A percentile compares a stretch with the other conserved stretches of the same genome.
phyloP scores from a whole-genome alignment of 2,329 filamentous ascomycete genomes.

The Aspergillus ustus region DNA sequence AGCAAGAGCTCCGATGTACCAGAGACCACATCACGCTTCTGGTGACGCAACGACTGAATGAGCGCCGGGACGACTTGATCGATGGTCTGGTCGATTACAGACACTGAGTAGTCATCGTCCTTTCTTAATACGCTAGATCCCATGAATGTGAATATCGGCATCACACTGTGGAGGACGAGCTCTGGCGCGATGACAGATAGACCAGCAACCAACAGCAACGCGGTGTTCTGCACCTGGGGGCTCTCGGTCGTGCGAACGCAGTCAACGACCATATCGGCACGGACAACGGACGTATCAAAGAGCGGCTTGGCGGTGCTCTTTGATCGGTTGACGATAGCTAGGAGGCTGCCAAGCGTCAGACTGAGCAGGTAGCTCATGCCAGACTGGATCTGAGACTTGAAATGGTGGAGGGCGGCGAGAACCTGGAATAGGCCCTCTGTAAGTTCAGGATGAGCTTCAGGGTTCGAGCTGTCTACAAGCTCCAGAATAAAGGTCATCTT shows the following conservation, averaged over 20 bases:
- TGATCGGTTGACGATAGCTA: constrained; percentile 80
- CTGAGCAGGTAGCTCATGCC: constrained; percentile 91
- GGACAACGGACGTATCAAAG: constrained; percentile 78
- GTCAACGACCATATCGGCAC: constrained; percentile 89
- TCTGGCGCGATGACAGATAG: constrained; percentile 88
- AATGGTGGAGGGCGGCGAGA: constrained; percentile 84
- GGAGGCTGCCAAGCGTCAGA: constrained; percentile 77
- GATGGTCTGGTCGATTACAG: constrained; percentile 93
- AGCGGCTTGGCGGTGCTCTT: constrained; percentile 54
- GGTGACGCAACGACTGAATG: constrained; percentile 79
- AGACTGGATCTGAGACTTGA: constrained; percentile 78
- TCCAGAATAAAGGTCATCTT: constrained; percentile 87
- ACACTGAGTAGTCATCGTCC: constrained; percentile 94
- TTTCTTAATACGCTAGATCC: constrained; percentile 87
- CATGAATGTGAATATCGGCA: constrained; percentile 99
- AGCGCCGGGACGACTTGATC: constrained; percentile 91
- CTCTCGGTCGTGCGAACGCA: constrained; percentile 91
- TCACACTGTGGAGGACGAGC: constrained; percentile 91
- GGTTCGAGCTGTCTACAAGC: constrained; percentile 79
- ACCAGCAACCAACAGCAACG: constrained; percentile 83
- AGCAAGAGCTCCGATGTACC: constrained; percentile 88
- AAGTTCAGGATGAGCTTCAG: constrained; percentile 74
- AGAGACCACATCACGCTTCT: constrained; percentile 75
- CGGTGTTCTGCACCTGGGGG: constrained; percentile 90
- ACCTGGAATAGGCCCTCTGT: constrained; percentile 80